Evolutionary conservation across 228 moss, liverwort and hornwort genomes (phyloP).

Genomic region (Sphagnum magellanicum): DNA sequence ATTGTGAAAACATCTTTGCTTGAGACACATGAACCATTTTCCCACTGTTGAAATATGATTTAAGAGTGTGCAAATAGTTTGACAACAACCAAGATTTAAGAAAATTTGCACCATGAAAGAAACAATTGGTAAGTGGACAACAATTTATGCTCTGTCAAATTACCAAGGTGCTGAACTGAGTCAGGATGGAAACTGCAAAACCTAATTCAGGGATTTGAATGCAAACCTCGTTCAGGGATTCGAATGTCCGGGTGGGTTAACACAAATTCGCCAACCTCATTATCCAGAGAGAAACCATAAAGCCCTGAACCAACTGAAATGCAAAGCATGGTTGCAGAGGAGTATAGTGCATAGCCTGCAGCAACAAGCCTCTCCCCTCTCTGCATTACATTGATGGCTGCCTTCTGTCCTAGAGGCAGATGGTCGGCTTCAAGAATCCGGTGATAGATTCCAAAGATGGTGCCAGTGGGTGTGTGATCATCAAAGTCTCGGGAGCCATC

Average conservation of each 20-base stretch:
- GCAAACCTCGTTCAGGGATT: slow-evolving; percentile 87
- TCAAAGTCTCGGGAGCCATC: slow-evolving; percentile 90
- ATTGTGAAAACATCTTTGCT: no score
- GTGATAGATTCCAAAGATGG: slow-evolving; percentile 90
- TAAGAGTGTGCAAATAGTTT: no score
- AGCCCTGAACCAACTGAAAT: slow-evolving; percentile 73
- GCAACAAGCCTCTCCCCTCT: slow-evolving; percentile 84
- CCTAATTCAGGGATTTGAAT: no score
- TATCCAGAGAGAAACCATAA: slow-evolving; percentile 83
- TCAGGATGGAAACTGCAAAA: no score
- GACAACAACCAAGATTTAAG: no score
- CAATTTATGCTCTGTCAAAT: no score
- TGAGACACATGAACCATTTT: no score
- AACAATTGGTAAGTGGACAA: no score
- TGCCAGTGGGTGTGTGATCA: slow-evolving; percentile 86
- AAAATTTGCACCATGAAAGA: no score
- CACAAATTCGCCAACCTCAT: slow-evolving; percentile 73
- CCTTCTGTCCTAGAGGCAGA: slow-evolving; percentile 59
- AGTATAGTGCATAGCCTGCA: slow-evolving; percentile 83
- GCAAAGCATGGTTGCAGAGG: slow-evolving; percentile 86
- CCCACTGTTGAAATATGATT: no score
- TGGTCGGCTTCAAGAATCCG: slow-evolving; percentile 55
- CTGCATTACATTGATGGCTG: slow-evolving; percentile 75
- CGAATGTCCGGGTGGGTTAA: slow-evolving; percentile 81
- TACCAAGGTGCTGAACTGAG: no score